Base-by-base conservation (phyloP, 805 yeast species). In the Yarrowia sp. region DNA sequence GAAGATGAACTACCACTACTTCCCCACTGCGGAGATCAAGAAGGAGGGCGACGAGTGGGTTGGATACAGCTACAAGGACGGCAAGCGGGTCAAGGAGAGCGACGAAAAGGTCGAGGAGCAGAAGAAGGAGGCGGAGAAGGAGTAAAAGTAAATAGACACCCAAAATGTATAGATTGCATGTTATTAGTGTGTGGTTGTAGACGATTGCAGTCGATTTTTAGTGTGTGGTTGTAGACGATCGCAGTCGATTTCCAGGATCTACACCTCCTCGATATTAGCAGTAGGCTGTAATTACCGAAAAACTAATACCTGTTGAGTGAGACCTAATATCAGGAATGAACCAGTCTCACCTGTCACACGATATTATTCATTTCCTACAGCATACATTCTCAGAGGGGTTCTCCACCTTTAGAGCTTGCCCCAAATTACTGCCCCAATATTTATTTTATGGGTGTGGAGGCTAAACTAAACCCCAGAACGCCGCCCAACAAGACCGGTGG, bases 1-100 rank as follows among this genome's bases (percentile, higher is more conserved):
- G 67, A 89, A 90, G 74, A 89, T 96, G 0, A 90, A 89, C 72
- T 88, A 89, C 70, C 97, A 91, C 70, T 91, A 91, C 71, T 91
- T 90, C 74, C 82, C 84, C n/a, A 82, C 84, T 2, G 66, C 76
- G 12, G 83, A 80, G 66, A 66, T 81, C 61, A 73, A 69, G 55
- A 73, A 81, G 68, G 76, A 72, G 6, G 73, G 77, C 6, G 79
- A 79, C 10, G 78, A 80, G 66, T 84, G 88, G 88, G 73, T 77
- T 44, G 84, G 82, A 62, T 78, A 80, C 65, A 76, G 77, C 66
- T 72, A 73, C 47, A 68, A 71, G 24, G 74, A 73, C 53, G 73
- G 69, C 62, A 69, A 69, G 51, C 51, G 58, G 16, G 56, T 35
- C 25, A 51, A 51, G 44, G 44, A 47, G 36, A n/a, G 58, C n/a